Conservation (phyloP, 768 basidiomycete genomes). For the Russula olivacea region DNA sequence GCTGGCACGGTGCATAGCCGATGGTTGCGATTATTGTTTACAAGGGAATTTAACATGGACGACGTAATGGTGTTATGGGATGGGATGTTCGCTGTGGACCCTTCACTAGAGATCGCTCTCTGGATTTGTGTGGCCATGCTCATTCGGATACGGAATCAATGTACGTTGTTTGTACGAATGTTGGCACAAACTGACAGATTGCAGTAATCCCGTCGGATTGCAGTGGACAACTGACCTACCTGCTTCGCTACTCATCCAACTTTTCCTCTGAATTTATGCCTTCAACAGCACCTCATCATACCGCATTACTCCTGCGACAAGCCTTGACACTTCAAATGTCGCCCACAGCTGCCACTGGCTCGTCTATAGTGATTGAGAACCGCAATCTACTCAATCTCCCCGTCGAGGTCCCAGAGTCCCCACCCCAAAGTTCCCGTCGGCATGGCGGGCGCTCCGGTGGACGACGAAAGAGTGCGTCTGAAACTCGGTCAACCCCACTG, state of each 20-base stretch:
- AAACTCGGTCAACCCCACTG: neutral
- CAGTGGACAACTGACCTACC: constrained; percentile 71
- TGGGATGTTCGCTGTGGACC: constrained; percentile 84
- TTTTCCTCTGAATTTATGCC: constrained; percentile 34
- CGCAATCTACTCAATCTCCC: constrained; percentile 69
- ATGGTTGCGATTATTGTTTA: constrained; percentile 91
- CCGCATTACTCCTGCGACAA: constrained; percentile 72
- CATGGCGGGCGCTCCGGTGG: constrained; percentile 32
- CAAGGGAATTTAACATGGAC: constrained; percentile 78
- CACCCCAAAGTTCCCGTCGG: constrained; percentile 36
- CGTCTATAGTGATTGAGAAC: constrained; percentile 78
- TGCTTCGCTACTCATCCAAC: constrained; percentile 79
- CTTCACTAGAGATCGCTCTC: constrained; percentile 66
- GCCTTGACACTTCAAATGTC: constrained; percentile 73
- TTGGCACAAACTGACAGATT: constrained; percentile 13
- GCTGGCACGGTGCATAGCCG: constrained; percentile 46
- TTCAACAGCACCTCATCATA: constrained; percentile 44
- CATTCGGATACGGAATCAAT: constrained; percentile 82
- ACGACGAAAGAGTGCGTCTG: constrained; percentile 30
- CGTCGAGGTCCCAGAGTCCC: constrained; percentile 52
- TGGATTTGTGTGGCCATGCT: constrained; percentile 96
- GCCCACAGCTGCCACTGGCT: constrained; percentile 67
- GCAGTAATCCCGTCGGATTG: constrained; percentile 86
- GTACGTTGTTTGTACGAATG: constrained; percentile 41
- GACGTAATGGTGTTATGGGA: constrained; percentile 94